Percentiles rank a stretch among this genome's conserved stretches.
Conservation (phyloP, 768 basidiomycete genomes). For the Rhodocollybia butyracea region DNA sequence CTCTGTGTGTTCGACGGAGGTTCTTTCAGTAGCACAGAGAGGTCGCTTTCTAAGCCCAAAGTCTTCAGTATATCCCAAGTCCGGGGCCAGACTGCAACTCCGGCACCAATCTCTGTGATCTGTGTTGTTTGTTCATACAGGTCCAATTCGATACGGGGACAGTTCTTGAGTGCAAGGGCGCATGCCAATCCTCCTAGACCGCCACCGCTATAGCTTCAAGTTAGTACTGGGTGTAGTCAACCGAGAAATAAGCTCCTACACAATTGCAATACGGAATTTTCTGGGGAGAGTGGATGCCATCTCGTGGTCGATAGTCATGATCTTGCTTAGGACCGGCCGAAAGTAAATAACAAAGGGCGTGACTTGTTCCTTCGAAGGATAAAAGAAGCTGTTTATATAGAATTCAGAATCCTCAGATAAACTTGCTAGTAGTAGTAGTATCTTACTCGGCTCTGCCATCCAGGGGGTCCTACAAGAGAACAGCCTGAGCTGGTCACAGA, state of each 20-base stretch:
- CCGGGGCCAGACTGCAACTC: conserved; percentile 29
- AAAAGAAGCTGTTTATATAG: too few species aligned
- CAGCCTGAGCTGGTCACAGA: too few species aligned
- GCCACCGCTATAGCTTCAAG: conserved; percentile 3
- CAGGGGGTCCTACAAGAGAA: too few species aligned
- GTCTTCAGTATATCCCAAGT: conserved; percentile 15
- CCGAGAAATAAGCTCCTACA: background rate
- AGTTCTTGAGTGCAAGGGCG: conserved; percentile 23
- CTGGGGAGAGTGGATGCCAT: background rate
- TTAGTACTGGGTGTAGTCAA: background rate
- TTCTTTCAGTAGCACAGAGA: background rate
- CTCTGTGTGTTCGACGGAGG: conserved; percentile 1
- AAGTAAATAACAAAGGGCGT: too few species aligned
- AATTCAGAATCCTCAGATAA: too few species aligned
- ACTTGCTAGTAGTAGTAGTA: too few species aligned
- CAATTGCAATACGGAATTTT: conserved; percentile 1
- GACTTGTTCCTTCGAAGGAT: too few species aligned
- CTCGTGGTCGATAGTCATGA: too few species aligned
- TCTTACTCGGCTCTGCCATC: too few species aligned
- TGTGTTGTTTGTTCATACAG: conserved; percentile 33
- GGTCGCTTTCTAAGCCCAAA: conserved; percentile 24
- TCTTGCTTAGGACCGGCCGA: too few species aligned
- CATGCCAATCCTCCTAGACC: conserved; percentile 32
- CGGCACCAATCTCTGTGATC: conserved; percentile 31
- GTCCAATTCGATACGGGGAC: conserved; percentile 21